A percentile compares a stretch with the other conserved stretches of the same genome.
phyloP scores from a whole-genome alignment of 106 monocot species.

The Vanilla planifolia region DNA sequence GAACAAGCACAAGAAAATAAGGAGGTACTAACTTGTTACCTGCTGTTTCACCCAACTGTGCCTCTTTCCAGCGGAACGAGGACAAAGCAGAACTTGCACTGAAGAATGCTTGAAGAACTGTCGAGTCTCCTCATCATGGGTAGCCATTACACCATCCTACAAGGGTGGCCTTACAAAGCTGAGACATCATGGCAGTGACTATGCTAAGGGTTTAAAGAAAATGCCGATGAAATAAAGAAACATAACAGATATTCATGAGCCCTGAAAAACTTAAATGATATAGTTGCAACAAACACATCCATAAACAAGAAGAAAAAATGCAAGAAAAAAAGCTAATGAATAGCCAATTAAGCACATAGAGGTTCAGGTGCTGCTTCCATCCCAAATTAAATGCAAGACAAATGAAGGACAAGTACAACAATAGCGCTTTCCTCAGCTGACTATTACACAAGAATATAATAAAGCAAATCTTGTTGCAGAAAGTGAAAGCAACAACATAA shows the following conservation, averaged over 20 bases:
- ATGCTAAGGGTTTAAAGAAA: no score
- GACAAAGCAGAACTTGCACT: constrained; percentile 83
- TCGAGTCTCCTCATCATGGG: constrained; percentile 85
- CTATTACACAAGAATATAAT: no score
- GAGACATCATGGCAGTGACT: neutral
- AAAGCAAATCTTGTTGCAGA: no score
- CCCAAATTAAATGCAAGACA: neutral
- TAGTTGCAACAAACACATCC: neutral
- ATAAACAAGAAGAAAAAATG: neutral
- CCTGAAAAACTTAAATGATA: no score
- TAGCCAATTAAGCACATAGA: neutral
- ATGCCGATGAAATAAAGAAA: no score
- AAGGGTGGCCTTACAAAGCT: neutral
- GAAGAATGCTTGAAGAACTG: constrained; percentile 92
- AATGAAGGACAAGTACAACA: no score
- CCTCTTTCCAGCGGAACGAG: constrained; percentile 86
- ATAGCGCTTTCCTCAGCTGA: no score
- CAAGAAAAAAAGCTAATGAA: neutral
- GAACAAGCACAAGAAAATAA: neutral
- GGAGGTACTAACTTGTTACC: constrained; percentile 28
- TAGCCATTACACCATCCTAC: constrained; percentile 76
- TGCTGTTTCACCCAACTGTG: constrained; percentile 72
- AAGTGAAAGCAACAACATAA: no score
- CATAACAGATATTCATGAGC: no score
- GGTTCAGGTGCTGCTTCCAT: neutral